Conservation (phyloP, 2,329 filamentous ascomycete genomes). For the Colletotrichum limetticola region DNA sequence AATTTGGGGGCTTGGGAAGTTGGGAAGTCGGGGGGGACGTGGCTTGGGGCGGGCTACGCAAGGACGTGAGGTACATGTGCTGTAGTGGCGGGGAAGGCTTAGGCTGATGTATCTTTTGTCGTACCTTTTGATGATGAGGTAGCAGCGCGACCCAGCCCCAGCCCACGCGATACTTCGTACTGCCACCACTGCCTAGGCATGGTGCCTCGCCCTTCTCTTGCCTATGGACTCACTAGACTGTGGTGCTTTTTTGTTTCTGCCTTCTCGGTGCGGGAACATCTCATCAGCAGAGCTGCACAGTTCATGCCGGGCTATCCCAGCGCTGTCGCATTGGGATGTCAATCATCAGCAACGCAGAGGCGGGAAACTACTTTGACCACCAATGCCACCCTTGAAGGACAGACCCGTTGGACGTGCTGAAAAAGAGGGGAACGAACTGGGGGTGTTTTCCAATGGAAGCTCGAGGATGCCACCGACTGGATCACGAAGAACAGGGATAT, state of each 20-base stretch:
- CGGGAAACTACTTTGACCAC: conserved; percentile 12
- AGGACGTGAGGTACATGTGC: background rate
- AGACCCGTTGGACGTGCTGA: conserved; percentile 9
- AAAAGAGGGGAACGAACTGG: conserved; percentile 12
- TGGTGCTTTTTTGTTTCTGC: no score
- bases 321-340: background rate
- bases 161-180: background rate
- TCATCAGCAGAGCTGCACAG: conserved; percentile 13
- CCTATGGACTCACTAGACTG: no score
- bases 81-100: background rate
- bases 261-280: background rate
- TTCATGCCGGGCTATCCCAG: conserved; percentile 8
- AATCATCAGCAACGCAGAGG: conserved; percentile 12
- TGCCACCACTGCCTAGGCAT: no score
- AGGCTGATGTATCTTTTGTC: background rate
- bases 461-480: background rate
- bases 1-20: conserved; percentile 32
- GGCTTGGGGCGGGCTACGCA: conserved; percentile 19
- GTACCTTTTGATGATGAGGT: background rate
- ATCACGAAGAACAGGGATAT: background rate
- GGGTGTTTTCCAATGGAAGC: conserved; percentile 19
- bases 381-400: background rate
- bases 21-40: background rate
- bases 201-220: background rate
- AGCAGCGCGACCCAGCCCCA: background rate